A percentile compares a stretch with the other conserved stretches of the same genome.
phyloP scores from a whole-genome alignment of 495 filamentous ascomycete species.

The Podospora conica region DNA sequence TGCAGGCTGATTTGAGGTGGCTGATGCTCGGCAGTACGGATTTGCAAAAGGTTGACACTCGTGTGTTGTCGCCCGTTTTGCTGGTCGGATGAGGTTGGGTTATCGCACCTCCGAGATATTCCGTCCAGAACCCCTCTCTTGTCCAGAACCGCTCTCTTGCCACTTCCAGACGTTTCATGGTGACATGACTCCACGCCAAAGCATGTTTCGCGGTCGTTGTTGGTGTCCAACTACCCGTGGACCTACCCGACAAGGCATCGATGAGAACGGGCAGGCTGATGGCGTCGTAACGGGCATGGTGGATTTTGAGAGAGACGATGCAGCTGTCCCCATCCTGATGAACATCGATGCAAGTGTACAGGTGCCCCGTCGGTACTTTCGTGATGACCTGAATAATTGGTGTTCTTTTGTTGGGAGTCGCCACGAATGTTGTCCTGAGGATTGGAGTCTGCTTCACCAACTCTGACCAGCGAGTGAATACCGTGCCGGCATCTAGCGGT shows the following conservation, averaged over 20 bases:
- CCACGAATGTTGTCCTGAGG: constrained; percentile 56
- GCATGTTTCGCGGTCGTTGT: not conserved
- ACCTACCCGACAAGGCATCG: constrained; percentile 22
- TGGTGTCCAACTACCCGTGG: not conserved
- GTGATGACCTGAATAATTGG: constrained; percentile 49
- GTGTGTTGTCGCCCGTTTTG: not conserved
- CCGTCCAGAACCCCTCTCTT: constrained; percentile 46
- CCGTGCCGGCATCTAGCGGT: constrained; percentile 25
- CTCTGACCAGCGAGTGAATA: constrained; percentile 49
- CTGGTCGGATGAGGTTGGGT: not conserved
- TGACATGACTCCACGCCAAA: not conserved
- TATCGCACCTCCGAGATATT: constrained; percentile 37
- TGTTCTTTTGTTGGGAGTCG: constrained; percentile 34
- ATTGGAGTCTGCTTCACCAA: constrained; percentile 50
- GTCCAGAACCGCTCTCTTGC: constrained; percentile 38
- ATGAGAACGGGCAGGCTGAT: constrained; percentile 54
- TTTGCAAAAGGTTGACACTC: constrained; percentile 11
- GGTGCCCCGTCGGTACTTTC: not conserved
- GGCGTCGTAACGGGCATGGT: constrained; percentile 79
- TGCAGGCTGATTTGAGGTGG: constrained; percentile 14
- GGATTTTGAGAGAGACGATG: constrained; percentile 45
- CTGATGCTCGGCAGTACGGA: constrained; percentile 17
- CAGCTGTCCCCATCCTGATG: constrained; percentile 10
- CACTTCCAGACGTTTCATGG: constrained; percentile 1
- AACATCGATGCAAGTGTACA: constrained; percentile 10